Percentiles rank a stretch among this genome's conserved stretches.
phyloP scores from a whole-genome alignment of 2,329 filamentous ascomycete species.

The Diaporthe batatas region DNA sequence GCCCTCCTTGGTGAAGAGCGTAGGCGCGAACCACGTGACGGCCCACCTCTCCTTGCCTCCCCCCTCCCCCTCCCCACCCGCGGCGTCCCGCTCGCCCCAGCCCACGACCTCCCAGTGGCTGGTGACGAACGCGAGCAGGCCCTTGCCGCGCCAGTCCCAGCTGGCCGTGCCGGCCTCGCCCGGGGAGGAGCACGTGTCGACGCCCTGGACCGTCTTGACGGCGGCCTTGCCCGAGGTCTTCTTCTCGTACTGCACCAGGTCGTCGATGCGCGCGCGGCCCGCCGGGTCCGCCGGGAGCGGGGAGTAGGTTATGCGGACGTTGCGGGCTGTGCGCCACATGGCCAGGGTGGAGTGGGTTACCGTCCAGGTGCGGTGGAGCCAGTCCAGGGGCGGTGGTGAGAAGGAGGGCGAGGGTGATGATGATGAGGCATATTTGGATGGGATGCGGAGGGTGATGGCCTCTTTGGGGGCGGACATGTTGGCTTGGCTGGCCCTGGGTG shows the following conservation, averaged over 20 bases:
- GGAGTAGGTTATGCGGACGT: slow-evolving; percentile 84
- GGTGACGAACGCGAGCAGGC: slow-evolving; percentile 77
- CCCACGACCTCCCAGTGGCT: slow-evolving; percentile 87
- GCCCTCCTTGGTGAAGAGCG: slow-evolving; percentile 85
- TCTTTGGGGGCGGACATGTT: slow-evolving; percentile 25
- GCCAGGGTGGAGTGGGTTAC: slow-evolving; percentile 81
- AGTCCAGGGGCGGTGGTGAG: slow-evolving; percentile 65
- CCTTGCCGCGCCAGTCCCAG: slow-evolving; percentile 85
- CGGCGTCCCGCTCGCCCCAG: slow-evolving; percentile 70
- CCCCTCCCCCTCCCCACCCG: no score
- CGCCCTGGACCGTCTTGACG: slow-evolving; percentile 73
- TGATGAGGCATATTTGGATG: slow-evolving; percentile 61
- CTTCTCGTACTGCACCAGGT: slow-evolving; percentile 79
- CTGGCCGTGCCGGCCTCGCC: slow-evolving; percentile 53
- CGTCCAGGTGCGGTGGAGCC: slow-evolving; percentile 76
- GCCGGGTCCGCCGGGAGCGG: slow-evolving; percentile 55
- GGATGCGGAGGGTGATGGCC: slow-evolving; percentile 56
- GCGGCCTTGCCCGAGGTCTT: slow-evolving; percentile 55
- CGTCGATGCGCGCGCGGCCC: slow-evolving; percentile 68
- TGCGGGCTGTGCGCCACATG: slow-evolving; percentile 86
- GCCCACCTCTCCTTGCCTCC: slow-evolving; percentile 72
- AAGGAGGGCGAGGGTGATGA: slow-evolving; percentile 49
- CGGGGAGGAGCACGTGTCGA: slow-evolving; percentile 64
- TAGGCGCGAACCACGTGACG: slow-evolving; percentile 88
- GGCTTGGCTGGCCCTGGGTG: neutral